These are phyloP conservation scores for Paxillus rubicundulus DNA, from an alignment of 768 basidiomycete species.

Conservation along the genomic window DNA sequence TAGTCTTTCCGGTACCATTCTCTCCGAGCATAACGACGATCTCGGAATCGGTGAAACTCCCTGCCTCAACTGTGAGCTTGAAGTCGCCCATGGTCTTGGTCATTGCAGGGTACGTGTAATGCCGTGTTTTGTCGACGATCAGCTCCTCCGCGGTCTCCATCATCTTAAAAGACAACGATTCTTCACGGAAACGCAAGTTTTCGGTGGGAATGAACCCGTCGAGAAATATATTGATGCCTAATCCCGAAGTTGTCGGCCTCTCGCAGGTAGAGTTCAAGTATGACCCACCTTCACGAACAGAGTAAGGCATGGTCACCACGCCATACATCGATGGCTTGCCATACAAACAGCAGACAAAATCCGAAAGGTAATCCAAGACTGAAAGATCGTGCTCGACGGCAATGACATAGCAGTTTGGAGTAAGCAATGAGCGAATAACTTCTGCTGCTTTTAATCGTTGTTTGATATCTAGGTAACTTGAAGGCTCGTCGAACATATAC, in stretches of 20 bases:
- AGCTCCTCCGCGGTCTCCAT: conserved; percentile 93
- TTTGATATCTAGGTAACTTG: conserved; percentile 94
- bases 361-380: conserved; percentile 96
- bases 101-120: conserved; percentile 93
- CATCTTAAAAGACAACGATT: conserved; percentile 96
- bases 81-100: conserved; percentile 94
- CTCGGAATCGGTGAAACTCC: conserved; percentile 97
- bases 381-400: conserved; percentile 99
- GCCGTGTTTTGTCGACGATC: conserved; percentile 79
- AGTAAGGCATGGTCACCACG: conserved; percentile 98
- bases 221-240: conserved; percentile 99
- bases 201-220: conserved; percentile 99
- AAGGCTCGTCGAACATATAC: conserved; percentile 99
- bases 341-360: conserved; percentile 97
- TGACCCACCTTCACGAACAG: conserved; percentile 86
- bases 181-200: conserved; percentile 96
- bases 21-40: conserved; percentile 99
- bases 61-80: conserved; percentile 90
- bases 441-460: conserved; percentile 94
- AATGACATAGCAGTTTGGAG: conserved; percentile 86
- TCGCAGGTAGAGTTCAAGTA: background rate
- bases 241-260: background rate
- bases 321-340: conserved; percentile 97
- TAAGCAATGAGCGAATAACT: conserved; percentile 86
- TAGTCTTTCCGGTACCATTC: conserved; percentile 99